Base-by-base conservation (phyloP, 805 yeast species). In the Huiozyma sinensis region DNA sequence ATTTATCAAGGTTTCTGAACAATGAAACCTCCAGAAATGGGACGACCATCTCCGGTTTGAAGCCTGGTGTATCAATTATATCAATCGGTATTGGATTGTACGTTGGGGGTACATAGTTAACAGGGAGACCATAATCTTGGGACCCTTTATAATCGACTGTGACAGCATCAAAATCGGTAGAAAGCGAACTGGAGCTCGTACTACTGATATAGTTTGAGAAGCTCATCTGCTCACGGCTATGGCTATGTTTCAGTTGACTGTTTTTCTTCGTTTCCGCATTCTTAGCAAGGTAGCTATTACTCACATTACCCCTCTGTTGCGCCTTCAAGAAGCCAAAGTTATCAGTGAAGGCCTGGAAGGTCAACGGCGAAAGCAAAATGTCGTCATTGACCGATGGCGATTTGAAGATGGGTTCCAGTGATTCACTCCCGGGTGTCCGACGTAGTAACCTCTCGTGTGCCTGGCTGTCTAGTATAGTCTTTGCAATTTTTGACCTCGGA, bases 11-110 rank as follows among this genome's bases (percentile, higher is more conserved):
- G 48, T 77, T 71, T 36, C 81, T 68, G 56, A 81, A 80, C 7
- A 83, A 52, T 0, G 88, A 81, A 2, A 81, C 79, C 52, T 83
- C 92, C 37, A 84, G 60, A 55, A 83, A 84, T 1, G 92, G 94
- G 7, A 84, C 83, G 31, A 80, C 72, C 51, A 75, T 76, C 43
- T 76, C 76, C 5, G 81, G 74, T 39, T 77, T 73, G 58, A 79
- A 81, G 2, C 83, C 77, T 0, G 89, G 87, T 0, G 90, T 80
- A 53, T 84, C 94, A 1, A 83, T 75, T 31, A 83, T 64, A 55
- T 84, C 94, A 4, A 81, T 65, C 30, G 77, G 60, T 8, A 82
- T 75, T 1, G 88, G 85, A 0, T 82, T 65, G 10, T 73, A 66
- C 4, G 63, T 58, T 0, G 85, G 85, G 0, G 77, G 75, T 2